Conservation (phyloP, 1,139 yeast genomes). For the Starmera stellimalicola region DNA sequence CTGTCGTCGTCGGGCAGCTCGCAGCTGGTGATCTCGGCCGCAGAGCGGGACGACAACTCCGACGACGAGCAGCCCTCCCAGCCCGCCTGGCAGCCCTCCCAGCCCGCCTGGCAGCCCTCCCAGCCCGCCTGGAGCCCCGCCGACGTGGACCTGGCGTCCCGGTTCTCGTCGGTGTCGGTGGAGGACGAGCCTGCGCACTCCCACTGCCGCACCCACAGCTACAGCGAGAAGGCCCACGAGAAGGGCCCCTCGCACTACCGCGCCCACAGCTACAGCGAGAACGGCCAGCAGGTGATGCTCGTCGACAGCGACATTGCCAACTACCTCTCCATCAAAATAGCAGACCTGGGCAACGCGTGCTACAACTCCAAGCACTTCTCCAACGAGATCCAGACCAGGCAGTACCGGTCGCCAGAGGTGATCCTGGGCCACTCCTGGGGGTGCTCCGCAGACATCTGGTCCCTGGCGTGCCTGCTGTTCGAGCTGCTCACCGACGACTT, state of each 20-base stretch:
- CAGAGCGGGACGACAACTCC: conserved; percentile 13
- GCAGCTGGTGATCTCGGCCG: conserved; percentile 7
- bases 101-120: no score
- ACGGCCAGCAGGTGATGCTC: neutral
- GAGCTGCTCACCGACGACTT: conserved; percentile 82
- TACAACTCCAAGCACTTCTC: conserved; percentile 67
- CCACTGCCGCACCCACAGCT: no score
- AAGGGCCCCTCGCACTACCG: no score
- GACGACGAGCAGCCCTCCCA: no score
- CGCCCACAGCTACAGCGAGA: neutral
- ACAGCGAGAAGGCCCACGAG: neutral
- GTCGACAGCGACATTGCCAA: conserved; percentile 6
- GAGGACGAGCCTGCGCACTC: conserved; percentile 1
- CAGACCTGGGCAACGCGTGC: conserved; percentile 84
- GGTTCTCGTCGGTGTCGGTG: conserved; percentile 10
- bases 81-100: no score
- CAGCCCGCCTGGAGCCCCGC: no score
- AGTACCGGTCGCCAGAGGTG: conserved; percentile 75
- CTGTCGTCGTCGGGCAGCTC: conserved; percentile 1
- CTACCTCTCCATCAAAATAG: conserved; percentile 52
- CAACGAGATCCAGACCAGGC: conserved; percentile 79
- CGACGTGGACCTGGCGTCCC: conserved; percentile 1
- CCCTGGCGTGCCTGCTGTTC: conserved; percentile 71
- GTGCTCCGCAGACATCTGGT: conserved; percentile 77
- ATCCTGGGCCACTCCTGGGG: conserved; percentile 70